A percentile compares a stretch with the other conserved stretches of the same genome.
Evolutionary conservation across 2,329 filamentous ascomycete species (phyloP).

Genomic region (Lizonia empirigonia): DNA sequence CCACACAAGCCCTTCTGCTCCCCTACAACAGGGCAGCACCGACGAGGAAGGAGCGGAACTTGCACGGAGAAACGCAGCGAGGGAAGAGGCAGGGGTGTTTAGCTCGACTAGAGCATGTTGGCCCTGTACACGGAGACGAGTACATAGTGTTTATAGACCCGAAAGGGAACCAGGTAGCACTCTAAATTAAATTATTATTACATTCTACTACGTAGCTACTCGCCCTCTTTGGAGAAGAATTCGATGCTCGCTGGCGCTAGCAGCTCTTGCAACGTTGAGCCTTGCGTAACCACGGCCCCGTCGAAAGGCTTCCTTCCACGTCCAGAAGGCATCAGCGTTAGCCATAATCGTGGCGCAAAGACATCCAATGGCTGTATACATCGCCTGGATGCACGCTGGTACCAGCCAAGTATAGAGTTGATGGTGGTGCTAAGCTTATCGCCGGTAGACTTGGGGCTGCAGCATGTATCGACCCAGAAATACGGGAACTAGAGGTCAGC

Average conservation of each 20-base stretch:
- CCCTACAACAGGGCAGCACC: too few species aligned
- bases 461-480: not conserved
- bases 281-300: conserved; percentile 15
- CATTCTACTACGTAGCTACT: conserved; percentile 5
- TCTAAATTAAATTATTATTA: too few species aligned
- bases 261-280: conserved; percentile 22
- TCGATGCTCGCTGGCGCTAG: conserved; percentile 2
- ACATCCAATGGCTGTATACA: conserved; percentile 23
- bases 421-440: conserved; percentile 6
- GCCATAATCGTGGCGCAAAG: conserved; percentile 7
- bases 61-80: too few species aligned
- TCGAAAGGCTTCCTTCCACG: conserved; percentile 4
- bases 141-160: too few species aligned
- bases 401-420: conserved; percentile 3
- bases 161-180: too few species aligned
- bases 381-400: conserved; percentile 11
- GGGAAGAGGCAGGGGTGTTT: too few species aligned
- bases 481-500: conserved; percentile 21
- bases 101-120: too few species aligned
- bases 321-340: conserved; percentile 14
- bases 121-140: too few species aligned
- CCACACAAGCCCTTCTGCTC: too few species aligned
- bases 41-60: too few species aligned
- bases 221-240: conserved; percentile 3
- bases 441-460: not conserved